Base-by-base conservation (phyloP, 148 eudicot genomes). In the Mesembryanthemum crystallinum region DNA sequence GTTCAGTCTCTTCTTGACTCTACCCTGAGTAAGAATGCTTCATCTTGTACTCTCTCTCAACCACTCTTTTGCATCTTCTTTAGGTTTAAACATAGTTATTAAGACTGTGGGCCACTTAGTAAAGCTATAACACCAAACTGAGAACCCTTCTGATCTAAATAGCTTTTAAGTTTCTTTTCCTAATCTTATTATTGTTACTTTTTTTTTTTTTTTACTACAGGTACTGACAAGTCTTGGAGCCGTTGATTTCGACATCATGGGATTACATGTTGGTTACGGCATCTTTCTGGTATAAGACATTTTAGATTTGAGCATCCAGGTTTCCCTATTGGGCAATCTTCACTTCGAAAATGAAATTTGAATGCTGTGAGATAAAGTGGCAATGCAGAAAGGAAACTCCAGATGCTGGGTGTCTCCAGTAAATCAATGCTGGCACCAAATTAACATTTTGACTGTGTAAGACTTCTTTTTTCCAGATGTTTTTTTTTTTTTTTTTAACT, bases 31-130 rank as follows among this genome's bases (percentile, higher is more conserved):
- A 55, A 37, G 75, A 51, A 69, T 7, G 47, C 6, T 37, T 47
- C 21, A n/a, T 67, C 27, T 64, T 65, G 29, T 13, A 8, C 64
- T 66, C 73, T 65, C 77, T 42, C 72, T 59, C 76, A 72, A 71
- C 73, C 58, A 65, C 69, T 49, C 49, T 20, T 35, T 64, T 49
- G 20, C 73, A 68, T 68, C 66, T 27, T 18, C 32, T 61, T 30
- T 11, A 73, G 18, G 59, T 45, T 42, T 29, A 13, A 51, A 45
- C 35, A 59, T 21, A 27, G 73, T 47, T 32, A 66, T 59, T 32
- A 73, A 60, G 63, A 25, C 77, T 43, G 64, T 74, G 77, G 82
- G 68, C 74, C 80, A 28, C 51, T 51, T 71, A 0, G 12, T 58
- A 62, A 32, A 23, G 39, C 73, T 77, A 28, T 51, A 18, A 51